Base-by-base conservation (phyloP, 2,329 filamentous ascomycete species). In the Fusarium zealandicum region DNA sequence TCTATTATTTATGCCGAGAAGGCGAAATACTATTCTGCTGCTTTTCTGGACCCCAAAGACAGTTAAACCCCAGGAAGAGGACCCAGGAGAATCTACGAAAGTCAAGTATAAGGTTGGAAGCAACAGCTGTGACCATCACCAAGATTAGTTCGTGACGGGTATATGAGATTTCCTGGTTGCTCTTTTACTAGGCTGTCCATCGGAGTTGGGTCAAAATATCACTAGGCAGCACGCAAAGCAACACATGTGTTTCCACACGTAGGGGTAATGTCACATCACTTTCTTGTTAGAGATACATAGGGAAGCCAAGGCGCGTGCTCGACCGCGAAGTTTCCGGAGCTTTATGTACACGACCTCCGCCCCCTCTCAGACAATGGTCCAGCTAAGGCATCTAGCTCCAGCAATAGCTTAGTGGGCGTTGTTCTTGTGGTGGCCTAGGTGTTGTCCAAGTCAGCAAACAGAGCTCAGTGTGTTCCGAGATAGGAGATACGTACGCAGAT, bases 401-500 rank as follows among this genome's bases (percentile, higher is more conserved):
- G 45, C 48, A 48, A 42, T 55, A 51, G 36, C 73, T 82, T 96
- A 99, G 84, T 99, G 95, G 71, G 92, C 90, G 79, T 99, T 96
- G 90, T 99, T 98, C 90, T 99, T 99, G 90, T 98, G 93, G 87
- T 99, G 93, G 72, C 95, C 95, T 99, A 69, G 30, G 30, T 31
- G 18, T 25, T 48, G 46, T 33, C 8, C 18, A n/a, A 28, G 43
- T 69, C 55, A 69, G 64, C 46, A 40, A 51, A 40, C 13, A 36
- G 18, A 48, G 22, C 14, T 44, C 28, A 13, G 31, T 20, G 36
- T 36, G 16, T 14, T 33, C 11, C 20, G 18, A 41, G 25, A 30
- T 47, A 32, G 31, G 37, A 27, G 39, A 86, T 49, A 87, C 91
- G 79, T 88, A 99, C 95, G 92, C 73, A 99, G 85, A 81, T 99